Evolutionary conservation across 1,284 basidiomycete genomes (phyloP).

Genomic region (Pisolithus thermaeus): DNA sequence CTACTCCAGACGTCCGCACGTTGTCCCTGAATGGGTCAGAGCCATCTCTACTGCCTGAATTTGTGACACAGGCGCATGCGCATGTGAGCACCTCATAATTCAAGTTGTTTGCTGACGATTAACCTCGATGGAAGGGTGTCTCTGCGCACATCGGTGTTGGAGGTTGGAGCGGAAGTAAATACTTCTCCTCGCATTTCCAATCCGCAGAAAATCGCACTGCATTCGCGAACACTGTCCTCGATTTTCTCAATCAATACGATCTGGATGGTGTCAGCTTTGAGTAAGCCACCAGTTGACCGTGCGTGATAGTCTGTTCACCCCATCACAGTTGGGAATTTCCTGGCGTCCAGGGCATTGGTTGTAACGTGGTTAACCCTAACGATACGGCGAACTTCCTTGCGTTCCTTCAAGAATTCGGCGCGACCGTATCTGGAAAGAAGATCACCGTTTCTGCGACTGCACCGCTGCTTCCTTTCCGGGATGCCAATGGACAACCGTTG

Average conservation of each 20-base stretch:
- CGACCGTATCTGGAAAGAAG: slow-evolving; percentile 54
- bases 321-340: slow-evolving; percentile 79
- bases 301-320: not conserved
- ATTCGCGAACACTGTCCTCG: slow-evolving; percentile 61
- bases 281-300: not conserved
- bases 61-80: not conserved
- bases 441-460: slow-evolving; percentile 62
- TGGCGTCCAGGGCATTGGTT: slow-evolving; percentile 51
- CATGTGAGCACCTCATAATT: not conserved
- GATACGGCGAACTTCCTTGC: slow-evolving; percentile 73
- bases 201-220: slow-evolving; percentile 49
- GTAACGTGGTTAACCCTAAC: slow-evolving; percentile 50
- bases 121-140: slow-evolving; percentile 38
- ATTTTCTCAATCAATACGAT: slow-evolving; percentile 42
- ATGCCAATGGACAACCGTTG: slow-evolving; percentile 55
- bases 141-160: slow-evolving; percentile 72
- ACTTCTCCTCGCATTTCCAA: slow-evolving; percentile 63
- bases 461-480: slow-evolving; percentile 68
- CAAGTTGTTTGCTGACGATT: not conserved
- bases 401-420: slow-evolving; percentile 66
- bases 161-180: slow-evolving; percentile 72
- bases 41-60: not conserved
- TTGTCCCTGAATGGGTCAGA: not conserved
- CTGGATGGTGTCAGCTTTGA: slow-evolving; percentile 90
- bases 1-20: not conserved